Base-by-base conservation (phyloP, 345 rosid genomes). In the Camelina hispida region DNA sequence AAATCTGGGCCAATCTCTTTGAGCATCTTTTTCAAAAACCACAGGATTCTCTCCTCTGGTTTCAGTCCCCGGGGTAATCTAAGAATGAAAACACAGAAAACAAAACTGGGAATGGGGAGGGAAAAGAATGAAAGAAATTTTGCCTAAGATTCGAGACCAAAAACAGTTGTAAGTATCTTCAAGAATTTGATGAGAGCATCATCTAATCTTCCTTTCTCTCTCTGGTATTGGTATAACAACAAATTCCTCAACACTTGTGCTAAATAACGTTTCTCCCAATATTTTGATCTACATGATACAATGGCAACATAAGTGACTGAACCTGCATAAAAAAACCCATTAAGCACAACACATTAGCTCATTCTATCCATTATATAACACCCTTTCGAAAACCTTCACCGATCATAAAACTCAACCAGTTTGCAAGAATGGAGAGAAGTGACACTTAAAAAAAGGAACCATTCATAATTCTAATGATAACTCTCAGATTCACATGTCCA, bases 161-260 rank as follows among this genome's bases (percentile, higher is more conserved):
- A 25, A 59, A 75, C 50, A 52, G 40, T 75, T 57, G 53, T 20
- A 60, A 75, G 79, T 68, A 30, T 60, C 62, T 68, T 75, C 68
- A 75, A 75, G 79, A 75, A 68, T 76, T 28, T 61, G 69, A 61
- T 61, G 79, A 68, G 56, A 67, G 42, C 57, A 60, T 61, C 44
- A 28, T 28, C 30, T 28, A 47, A 32, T 66, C 16, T 59, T 67
- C 40, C 56, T 68, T 51, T 20, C 22, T 68, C 69, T 61, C 43
- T 61, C 69, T 61, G 68, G 57, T 68, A 53, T 28, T 42, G 40
- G 57, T 68, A 53, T 68, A 76, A 69, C 75, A 76, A 54, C 65
- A 76, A 28, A 28, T 34, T 62, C 40, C 37, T 51, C 30, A 9
- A 9, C n/a, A 40, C 74, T 42, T 52, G 4, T 16, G 74, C 62